phyloP scores from a whole-genome alignment of 495 filamentous ascomycete genomes.

The Penicillium herquei region DNA sequence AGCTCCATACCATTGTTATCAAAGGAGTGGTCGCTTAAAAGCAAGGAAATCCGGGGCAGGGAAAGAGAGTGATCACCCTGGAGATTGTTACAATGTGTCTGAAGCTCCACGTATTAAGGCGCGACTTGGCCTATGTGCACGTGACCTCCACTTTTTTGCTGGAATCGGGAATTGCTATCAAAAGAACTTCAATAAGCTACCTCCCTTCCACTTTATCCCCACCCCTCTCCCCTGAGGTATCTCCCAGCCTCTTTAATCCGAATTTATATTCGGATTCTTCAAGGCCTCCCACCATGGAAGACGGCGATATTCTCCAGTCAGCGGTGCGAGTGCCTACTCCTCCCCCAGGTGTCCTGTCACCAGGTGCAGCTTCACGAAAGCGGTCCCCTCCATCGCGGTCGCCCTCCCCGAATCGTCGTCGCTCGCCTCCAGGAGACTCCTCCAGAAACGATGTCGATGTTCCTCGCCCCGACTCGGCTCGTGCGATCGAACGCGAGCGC shows the following conservation, averaged over 20 bases:
- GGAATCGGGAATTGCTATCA: constrained; percentile 1
- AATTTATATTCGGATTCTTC: constrained; percentile 1
- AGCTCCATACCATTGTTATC: constrained; percentile 25
- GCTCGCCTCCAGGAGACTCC: constrained; percentile 53
- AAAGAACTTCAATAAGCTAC: not conserved
- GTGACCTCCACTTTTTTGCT: constrained; percentile 29
- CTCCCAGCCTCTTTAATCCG: constrained; percentile 13
- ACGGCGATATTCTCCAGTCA: constrained; percentile 57
- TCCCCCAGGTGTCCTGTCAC: constrained; percentile 53
- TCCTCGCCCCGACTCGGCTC: constrained; percentile 52
- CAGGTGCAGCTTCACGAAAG: constrained; percentile 54
- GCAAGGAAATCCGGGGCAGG: constrained; percentile 4
- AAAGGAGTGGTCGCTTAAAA: constrained; percentile 12
- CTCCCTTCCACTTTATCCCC: not conserved
- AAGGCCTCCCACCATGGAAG: constrained; percentile 36
- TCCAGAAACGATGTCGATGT: constrained; percentile 34
- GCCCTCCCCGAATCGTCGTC: constrained; percentile 60
- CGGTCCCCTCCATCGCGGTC: constrained; percentile 63
- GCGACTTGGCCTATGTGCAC: constrained; percentile 7
- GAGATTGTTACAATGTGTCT: not conserved
- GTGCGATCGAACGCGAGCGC: constrained; percentile 59
- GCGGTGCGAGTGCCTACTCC: constrained; percentile 68
- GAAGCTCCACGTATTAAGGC: constrained; percentile 10
- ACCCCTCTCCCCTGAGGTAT: constrained; percentile 4
- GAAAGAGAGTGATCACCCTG: constrained; percentile 5